phyloP scores from a whole-genome alignment of 768 basidiomycete species.

The Mycena leptocephala region DNA sequence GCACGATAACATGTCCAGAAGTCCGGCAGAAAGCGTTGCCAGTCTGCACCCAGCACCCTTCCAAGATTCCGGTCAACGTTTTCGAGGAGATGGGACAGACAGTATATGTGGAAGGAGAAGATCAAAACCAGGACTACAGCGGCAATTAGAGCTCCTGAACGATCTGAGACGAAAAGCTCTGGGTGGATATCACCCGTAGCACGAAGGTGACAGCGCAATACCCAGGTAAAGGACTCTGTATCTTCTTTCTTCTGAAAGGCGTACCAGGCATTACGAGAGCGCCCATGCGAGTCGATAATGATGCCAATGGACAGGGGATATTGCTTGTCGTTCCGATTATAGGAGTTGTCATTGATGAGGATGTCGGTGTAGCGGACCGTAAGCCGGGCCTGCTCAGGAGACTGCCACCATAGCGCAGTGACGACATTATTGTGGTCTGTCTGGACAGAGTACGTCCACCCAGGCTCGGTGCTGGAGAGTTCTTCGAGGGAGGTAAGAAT shows the following conservation, averaged over 20 bases:
- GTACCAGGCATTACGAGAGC: no score
- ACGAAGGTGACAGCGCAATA: slow-evolving; percentile 44
- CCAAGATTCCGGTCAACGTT: slow-evolving; percentile 47
- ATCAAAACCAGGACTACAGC: slow-evolving; percentile 35
- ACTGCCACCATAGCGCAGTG: slow-evolving; percentile 51
- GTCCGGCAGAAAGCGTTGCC: slow-evolving; percentile 40
- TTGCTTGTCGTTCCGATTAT: slow-evolving; percentile 44
- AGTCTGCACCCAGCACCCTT: slow-evolving; percentile 36
- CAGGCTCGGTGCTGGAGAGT: slow-evolving; percentile 22
- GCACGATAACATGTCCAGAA: slow-evolving; percentile 50
- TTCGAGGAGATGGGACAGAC: slow-evolving; percentile 48
- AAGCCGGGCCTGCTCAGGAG: slow-evolving; percentile 45
- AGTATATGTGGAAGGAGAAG: slow-evolving; percentile 44
- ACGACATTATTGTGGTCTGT: slow-evolving; percentile 36
- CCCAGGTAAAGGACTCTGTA: slow-evolving; percentile 37
- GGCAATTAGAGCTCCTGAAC: slow-evolving; percentile 39
- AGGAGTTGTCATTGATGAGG: slow-evolving; percentile 51
- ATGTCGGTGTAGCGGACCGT: slow-evolving; percentile 44
- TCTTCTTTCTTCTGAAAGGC: slow-evolving; percentile 45
- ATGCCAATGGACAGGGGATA: slow-evolving; percentile 51
- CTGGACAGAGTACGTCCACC: slow-evolving; percentile 44
- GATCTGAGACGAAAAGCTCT: slow-evolving; percentile 45
- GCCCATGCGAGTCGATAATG: no score
- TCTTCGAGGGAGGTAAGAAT: slow-evolving; percentile 42
- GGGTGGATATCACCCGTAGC: slow-evolving; percentile 31